phyloP scores from a whole-genome alignment of 139 green algal genomes.

The Pleodorina starrii region DNA sequence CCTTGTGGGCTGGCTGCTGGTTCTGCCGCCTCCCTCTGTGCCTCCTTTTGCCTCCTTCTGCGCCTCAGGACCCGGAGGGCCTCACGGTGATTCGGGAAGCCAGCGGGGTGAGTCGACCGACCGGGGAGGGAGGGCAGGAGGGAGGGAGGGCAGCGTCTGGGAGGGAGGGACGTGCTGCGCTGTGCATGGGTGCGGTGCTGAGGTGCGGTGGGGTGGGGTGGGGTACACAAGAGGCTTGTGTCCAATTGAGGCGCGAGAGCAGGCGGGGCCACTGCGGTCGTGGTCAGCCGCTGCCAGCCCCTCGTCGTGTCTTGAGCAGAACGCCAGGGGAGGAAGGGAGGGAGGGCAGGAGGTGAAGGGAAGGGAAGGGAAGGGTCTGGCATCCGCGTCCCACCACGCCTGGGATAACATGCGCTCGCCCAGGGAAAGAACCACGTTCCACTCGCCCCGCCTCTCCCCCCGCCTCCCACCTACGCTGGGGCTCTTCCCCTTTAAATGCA shows the following conservation, averaged over 20 bases:
- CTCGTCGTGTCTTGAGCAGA: too few relatives aligned
- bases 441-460: not conserved
- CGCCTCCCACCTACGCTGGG: not conserved
- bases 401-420: too few relatives aligned
- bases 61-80: not conserved
- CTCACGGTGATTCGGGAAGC: not conserved
- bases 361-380: not conserved
- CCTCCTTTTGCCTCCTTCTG: too few relatives aligned
- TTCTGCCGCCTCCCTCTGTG: too few relatives aligned
- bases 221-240: not conserved
- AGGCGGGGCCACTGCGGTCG: not conserved
- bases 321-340: too few relatives aligned
- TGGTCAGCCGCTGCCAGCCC: too few relatives aligned
- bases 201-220: not conserved
- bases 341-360: too few relatives aligned
- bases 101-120: slow-evolving; percentile 49
- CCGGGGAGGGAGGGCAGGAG: not conserved
- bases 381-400: not conserved
- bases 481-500: not conserved
- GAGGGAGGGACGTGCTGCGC: not conserved
- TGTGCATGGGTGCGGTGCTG: not conserved
- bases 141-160: not conserved
- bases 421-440: too few relatives aligned
- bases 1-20: too few relatives aligned
- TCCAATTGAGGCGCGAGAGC: not conserved